Evolutionary conservation across 1,284 basidiomycete genomes (phyloP), one percentile per base, ranked within the genome.

Genomic region (Irpex rosettiformis): DNA sequence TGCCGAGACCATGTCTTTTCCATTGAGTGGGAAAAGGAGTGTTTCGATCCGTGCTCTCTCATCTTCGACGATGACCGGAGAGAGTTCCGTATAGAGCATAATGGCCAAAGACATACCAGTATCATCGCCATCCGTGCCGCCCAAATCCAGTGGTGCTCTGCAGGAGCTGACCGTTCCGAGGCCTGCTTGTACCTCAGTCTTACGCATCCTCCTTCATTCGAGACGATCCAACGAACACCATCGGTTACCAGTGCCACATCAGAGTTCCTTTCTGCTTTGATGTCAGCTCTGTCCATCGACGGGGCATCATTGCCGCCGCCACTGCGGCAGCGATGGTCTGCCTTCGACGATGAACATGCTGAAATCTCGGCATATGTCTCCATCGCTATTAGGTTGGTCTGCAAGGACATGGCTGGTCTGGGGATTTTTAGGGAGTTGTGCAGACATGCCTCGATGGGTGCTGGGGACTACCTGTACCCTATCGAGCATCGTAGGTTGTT

Each of bases 1-100:
- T 84, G 81, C 61, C 74, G 79, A 29, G 82, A 84, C 64, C 67
- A 72, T 11, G 74, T 77, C 0, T 81, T 82, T 61, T 87, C 84
- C 4, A 69, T 81, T 52, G 84, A 87, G 69, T 82, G 79, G 75
- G 82, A 85, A 67, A 68, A 73, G 40, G 52, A 60, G 18, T 65
- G 60, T 52, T 54, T 55, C 29, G 47, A 58, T 3, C 43, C 55
- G 16, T 58, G 72, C 30, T 54, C 52, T 27, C 64, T 81, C 27
- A 60, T 58, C 16, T 81, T 82, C 63, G 69, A 78, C 56, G 67
- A 73, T 7, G 78, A 83, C 28, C 73, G 75, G 25, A 71, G 82
- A 52, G 77, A 83, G 64, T 72, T 85, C 27, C 73, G 74, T 1
- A 69, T 84, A 48, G 64, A 67, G 21, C 65, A 78, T 16, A 43